phyloP scores from a whole-genome alignment of 2,329 filamentous ascomycete genomes.

The Huntiella omanensis region DNA sequence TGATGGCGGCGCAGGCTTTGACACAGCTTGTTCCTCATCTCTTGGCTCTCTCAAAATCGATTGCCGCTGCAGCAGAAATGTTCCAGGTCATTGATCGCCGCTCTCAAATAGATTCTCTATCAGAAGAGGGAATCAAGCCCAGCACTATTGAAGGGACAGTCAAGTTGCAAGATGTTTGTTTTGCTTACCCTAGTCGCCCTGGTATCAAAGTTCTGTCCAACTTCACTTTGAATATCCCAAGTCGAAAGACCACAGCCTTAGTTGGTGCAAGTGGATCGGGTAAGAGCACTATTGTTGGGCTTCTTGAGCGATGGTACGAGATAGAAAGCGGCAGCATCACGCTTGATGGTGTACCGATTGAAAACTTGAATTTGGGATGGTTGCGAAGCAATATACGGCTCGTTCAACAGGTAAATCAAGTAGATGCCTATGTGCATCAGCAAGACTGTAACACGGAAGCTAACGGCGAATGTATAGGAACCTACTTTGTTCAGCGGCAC shows the following conservation, averaged over 20 bases:
- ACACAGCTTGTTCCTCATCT: slow-evolving; percentile 29
- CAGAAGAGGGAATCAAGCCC: slow-evolving; percentile 18
- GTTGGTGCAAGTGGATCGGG: slow-evolving; percentile 40
- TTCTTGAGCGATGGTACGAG: slow-evolving; percentile 62
- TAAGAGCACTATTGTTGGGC: slow-evolving; percentile 55
- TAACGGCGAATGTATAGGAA: background rate
- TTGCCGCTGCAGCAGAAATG: slow-evolving; percentile 26
- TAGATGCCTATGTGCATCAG: background rate
- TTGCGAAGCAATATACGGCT: slow-evolving; percentile 59
- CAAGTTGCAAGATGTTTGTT: slow-evolving; percentile 27
- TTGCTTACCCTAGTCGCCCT: slow-evolving; percentile 38
- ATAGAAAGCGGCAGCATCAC: slow-evolving; percentile 44
- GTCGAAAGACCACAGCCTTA: slow-evolving; percentile 31
- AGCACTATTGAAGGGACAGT: slow-evolving; percentile 23
- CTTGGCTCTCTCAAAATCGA: slow-evolving; percentile 26
- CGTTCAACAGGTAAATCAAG: slow-evolving; percentile 55
- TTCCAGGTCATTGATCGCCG: slow-evolving; percentile 29
- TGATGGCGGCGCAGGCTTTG: slow-evolving; percentile 26
- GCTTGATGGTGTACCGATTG: slow-evolving; percentile 46
- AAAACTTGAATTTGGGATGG: slow-evolving; percentile 49
- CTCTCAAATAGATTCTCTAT: slow-evolving; percentile 25
- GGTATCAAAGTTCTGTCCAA: slow-evolving; percentile 26
- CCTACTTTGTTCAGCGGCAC: slow-evolving; percentile 62
- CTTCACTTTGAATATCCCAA: slow-evolving; percentile 24
- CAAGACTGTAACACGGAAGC: background rate